Base-by-base conservation (phyloP, 2,329 filamentous ascomycete species). In the Fusarium tuaranense region DNA sequence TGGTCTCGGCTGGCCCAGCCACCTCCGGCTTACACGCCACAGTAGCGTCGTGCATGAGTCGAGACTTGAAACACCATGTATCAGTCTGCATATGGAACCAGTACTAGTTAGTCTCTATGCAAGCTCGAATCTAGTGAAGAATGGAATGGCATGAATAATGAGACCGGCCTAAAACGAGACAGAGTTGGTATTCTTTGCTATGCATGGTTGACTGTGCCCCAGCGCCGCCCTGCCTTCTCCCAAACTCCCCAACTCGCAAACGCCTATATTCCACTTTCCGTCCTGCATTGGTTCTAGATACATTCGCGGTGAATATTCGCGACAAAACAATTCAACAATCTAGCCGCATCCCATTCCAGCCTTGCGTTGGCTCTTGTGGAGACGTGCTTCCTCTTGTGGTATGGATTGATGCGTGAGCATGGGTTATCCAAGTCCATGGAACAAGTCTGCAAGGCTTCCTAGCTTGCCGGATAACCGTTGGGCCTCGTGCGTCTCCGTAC, bases 11-110 rank as follows among this genome's bases (percentile, higher is more conserved):
- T 53, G 48, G 20, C 16, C 30, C 60, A 73, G 71, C 68, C 71
- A 74, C 71, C 63, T 74, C 53, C 58, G 53, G 65, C 51, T 60
- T 27, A 63, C 32, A 51, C 63, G 72, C 72, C 72, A 75, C 72
- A 74, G 36, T 57, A 60, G 60, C 57, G 38, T n/a, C 38, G 36
- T 38, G 65, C 58, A 71, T 74, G 55, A 73, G 38, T 70, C 60
- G 30, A 75, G 62, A 69, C 34, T 46, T 74, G 72, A 75, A 74
- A 75, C 72, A 39, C 66, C 41, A 36, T 58, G 51, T 32, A 16
- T 20, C 58, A 36, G 53, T 58, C 53, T 58, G 53, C 32, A 63
- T 32, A 12, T 46, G 20, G 32, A 53, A 14, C 53, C 12, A 8
- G 48, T 18, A 53, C 32, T 58, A 27, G 34, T 46, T 38, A 53